Base-by-base conservation (phyloP, 441 rosid species). In the Erodium texanum region DNA sequence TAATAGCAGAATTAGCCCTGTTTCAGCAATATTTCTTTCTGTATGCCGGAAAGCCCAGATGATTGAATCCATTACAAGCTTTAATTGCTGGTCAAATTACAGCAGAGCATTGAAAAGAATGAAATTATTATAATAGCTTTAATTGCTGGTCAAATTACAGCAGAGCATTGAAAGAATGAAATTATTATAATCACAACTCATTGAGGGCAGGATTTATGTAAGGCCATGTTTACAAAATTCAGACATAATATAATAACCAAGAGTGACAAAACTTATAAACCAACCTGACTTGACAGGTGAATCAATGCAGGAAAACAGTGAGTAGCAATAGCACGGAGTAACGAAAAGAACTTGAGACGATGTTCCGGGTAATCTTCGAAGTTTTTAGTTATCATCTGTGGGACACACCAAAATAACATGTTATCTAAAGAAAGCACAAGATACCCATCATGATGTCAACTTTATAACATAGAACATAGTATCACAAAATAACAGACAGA, bases 41-140 rank as follows among this genome's bases (percentile, higher is more conserved):
- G 98, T 96, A 82, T 96, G 99, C 82, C 99, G 90, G 80, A 96
- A 96, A 71, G 99, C 99, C 99, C 98, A 92, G 71, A 96, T 96
- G 64, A 96, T 96, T 43, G 98, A 90, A 79, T 96, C 99, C 97
- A 90, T 92, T 29, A 96, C 98, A 66, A 96, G 89, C 86, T 90
- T 96, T 24, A 96, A 74, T 90, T 96, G 99, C 98, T 96, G 89
- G 65, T 27, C 54, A 66, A 12, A 66, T 70, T 24, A 56, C 1
- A 62, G 66, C 75, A 41, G 48, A 41, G 48, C 48, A 62, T 36
- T 19, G 62, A 62, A 5, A 68, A 24, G 48, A 45, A 20, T 16
- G 23, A 64, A 29, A 11, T n/a, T 45, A 15, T 50, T 9, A n/a
- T 36, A 8, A 36, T 32, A 96, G 89, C 86, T 90, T 96, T 24